Base-by-base conservation (phyloP, 345 rosid species). In the Sonneratia alba region DNA sequence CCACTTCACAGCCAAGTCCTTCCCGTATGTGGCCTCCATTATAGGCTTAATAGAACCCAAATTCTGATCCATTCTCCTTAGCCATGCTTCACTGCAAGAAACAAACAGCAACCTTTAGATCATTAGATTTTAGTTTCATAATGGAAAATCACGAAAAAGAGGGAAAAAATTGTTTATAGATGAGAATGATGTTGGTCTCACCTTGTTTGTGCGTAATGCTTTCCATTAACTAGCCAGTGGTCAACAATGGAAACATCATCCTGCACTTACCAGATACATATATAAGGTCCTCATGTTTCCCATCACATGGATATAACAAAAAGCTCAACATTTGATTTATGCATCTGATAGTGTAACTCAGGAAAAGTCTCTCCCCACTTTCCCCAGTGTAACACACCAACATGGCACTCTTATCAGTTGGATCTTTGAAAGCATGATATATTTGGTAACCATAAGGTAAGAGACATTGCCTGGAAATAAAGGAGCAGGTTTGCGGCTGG, bases 181-280 rank as follows among this genome's bases (percentile, higher is more conserved):
- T 5, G 27, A 27, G 12, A 36, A 14, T 36, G 19, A 16, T 9
- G 47, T 16, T 66, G 51, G 3, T 4, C 22, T 66, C 71, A 88
- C 97, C 96, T 90, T 27, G 98, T 91, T 53, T 86, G 79, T 9
- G 98, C 82, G 70, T 94, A 91, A 73, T 91, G 97, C 74, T 85
- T 94, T 68, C 98, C 96, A 56, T 90, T 86, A 67, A 89, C 76
- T 47, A 91, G 87, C 96, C 98, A 91, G 59, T 89, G 97, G 71
- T 87, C 77, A 27, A 80, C 86, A 70, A 89, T 71, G 3, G 89
- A 83, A 75, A 91, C 96, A 74, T 88, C 79, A 51, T 94, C 95
- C 96, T 89, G 79, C 65, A 66, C 68, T 24, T 36, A 3, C 24
- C 10, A 3, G 67, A 37, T 66, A 36, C 68, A 36, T 6, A 15